Base-by-base conservation (phyloP, 2,329 filamentous ascomycete genomes). In the Falciphora oryzae region DNA sequence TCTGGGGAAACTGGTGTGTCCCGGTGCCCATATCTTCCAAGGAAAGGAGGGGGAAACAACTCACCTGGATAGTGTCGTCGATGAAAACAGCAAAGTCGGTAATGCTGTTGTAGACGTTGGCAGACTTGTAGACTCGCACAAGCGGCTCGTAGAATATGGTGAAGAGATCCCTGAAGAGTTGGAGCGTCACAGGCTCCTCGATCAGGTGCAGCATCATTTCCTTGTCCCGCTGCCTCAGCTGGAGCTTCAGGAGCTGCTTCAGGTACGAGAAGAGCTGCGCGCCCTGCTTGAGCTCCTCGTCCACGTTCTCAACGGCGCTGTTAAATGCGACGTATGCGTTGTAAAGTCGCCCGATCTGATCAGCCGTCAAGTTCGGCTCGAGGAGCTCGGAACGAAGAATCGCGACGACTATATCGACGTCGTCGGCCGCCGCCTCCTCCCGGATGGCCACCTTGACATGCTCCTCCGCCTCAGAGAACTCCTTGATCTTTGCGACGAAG, bases 71-170 rank as follows among this genome's bases (percentile, higher is more conserved):
- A 74, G 93, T 91, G 75, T 99, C 95, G 72, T 97, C 93, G 63
- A 95, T 87, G 71, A 99, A 99, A 56, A 88, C 83, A 0, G 94
- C 91, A 78, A 99, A 98, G 76, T 99, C 95, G 0, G 94, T 98
- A 66, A 99, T 94, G 73, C 91, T 96, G 80, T 88, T 95, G 82
- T 98, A 98, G 31, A 99, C 94, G 71, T 98, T 99, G 68, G 95
- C 95, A 27, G 93, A 97, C 78, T 98, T 99, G 83, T 99, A 99
- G 0, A 99, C 95, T 61, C 95, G 86, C 22, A 99, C 92, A 28
- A 99, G 87, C 0, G 95, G 95, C 74, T 99, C 95, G 77, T 99
- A 99, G 79, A 99, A 99, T 74, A 99, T 98, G 44, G 93, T 96
- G 75, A 99, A 98, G 29, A 99, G 83, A 72, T 99, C 95, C 61